Evolutionary conservation across 768 basidiomycete genomes (phyloP).

Genomic region (Termitomyces titanicus): DNA sequence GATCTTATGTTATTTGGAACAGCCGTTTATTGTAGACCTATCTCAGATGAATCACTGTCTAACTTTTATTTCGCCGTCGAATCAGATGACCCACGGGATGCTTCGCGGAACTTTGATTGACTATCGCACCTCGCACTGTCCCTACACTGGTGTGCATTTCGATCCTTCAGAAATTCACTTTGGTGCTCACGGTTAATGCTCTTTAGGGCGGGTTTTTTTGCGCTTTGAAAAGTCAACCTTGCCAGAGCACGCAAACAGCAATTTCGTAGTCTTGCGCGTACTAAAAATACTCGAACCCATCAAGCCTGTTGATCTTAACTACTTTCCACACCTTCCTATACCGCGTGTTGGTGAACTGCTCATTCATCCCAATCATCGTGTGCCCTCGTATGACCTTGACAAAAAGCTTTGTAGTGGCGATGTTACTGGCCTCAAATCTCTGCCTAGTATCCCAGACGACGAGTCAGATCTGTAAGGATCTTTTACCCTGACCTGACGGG

Average conservation of each 20-base stretch:
- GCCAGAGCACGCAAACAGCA: slow-evolving; percentile 23
- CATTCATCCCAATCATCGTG: too few relatives aligned
- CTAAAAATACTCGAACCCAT: slow-evolving; percentile 12
- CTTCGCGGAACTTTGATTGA: too few relatives aligned
- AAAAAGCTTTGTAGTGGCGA: background rate
- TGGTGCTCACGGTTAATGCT: too few relatives aligned
- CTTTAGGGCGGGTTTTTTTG: slow-evolving; percentile 7
- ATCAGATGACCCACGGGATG: background rate
- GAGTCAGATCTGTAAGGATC: background rate
- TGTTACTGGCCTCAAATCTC: background rate
- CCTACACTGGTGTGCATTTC: background rate
- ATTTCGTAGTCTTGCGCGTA: slow-evolving; percentile 28
- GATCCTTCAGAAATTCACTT: too few relatives aligned
- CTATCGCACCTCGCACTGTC: background rate
- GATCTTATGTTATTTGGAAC: background rate
- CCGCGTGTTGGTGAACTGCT: background rate
- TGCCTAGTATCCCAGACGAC: background rate
- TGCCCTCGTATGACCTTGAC: background rate
- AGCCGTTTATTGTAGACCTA: background rate
- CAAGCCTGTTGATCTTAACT: slow-evolving; percentile 4
- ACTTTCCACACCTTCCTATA: background rate
- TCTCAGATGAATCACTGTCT: background rate
- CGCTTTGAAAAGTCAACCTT: slow-evolving; percentile 14
- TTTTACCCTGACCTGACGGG: background rate
- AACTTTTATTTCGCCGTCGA: background rate